A percentile compares a stretch with the other conserved stretches of the same genome.
These are phyloP conservation scores for Bipolaris victoriae DNA, from an alignment of 2,329 filamentous ascomycete species.

Conservation along the genomic window DNA sequence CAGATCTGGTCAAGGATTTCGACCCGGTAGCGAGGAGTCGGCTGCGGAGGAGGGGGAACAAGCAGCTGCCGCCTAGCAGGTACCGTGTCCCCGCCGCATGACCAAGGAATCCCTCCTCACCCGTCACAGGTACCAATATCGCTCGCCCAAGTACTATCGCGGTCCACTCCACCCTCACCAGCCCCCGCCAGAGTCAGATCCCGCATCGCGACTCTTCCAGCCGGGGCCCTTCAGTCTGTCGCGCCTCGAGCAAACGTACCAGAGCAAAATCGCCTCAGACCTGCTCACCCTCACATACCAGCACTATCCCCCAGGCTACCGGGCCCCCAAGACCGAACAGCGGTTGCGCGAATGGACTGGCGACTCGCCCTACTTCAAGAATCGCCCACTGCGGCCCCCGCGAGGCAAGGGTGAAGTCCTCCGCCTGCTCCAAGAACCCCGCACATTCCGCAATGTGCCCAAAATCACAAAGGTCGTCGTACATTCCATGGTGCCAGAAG, in stretches of 20 bases:
- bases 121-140: conserved; percentile 81
- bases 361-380: conserved; percentile 92
- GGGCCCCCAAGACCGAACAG: conserved; percentile 62
- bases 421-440: conserved; percentile 69
- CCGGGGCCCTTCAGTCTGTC: conserved; percentile 91
- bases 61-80: conserved; percentile 60
- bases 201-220: conserved; percentile 83
- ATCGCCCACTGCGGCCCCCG: conserved; percentile 82
- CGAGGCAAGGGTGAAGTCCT: conserved; percentile 76
- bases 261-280: conserved; percentile 84
- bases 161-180: conserved; percentile 93
- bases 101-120: conserved; percentile 2
- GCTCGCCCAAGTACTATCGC: conserved; percentile 91
- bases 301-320: conserved; percentile 81
- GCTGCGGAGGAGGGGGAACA: conserved; percentile 51
- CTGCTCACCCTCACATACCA: conserved; percentile 87
- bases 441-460: conserved; percentile 84
- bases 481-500: conserved; percentile 73
- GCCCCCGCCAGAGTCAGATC: conserved; percentile 84
- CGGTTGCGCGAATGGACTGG: conserved; percentile 86
- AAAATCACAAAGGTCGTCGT: conserved; percentile 81
- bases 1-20: conserved; percentile 53
- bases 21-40: conserved; percentile 57
- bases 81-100: conserved; percentile 33
- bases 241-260: conserved; percentile 87